phyloP scores from a whole-genome alignment of 768 basidiomycete genomes.

The Tulasnella sp. region DNA sequence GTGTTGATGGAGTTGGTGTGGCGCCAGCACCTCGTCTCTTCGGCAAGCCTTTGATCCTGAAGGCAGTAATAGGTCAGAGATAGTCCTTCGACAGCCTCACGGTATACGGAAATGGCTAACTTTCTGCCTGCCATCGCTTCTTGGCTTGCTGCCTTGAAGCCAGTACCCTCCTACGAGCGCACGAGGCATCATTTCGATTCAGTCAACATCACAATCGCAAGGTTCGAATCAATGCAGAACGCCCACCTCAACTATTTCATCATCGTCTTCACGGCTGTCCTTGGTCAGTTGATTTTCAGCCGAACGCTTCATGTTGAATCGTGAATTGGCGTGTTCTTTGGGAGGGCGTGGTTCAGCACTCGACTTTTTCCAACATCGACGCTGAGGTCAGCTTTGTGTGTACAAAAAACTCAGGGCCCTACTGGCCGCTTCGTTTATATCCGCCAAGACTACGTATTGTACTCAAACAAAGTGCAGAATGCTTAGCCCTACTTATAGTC shows the following conservation, averaged over 20 bases:
- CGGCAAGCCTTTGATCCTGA: conserved; percentile 22
- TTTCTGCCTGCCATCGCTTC: conserved; percentile 15
- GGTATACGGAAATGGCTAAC: neutral
- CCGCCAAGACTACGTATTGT: neutral
- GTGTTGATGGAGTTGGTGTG: neutral
- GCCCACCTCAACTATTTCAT: conserved; percentile 16
- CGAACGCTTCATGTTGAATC: conserved; percentile 11
- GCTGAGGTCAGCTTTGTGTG: neutral
- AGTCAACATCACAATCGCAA: neutral
- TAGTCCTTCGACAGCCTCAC: neutral
- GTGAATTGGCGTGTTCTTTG: neutral
- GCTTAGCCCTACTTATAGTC: neutral
- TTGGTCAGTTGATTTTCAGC: conserved; percentile 16
- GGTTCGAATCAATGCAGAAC: neutral
- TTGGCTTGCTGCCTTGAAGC: neutral
- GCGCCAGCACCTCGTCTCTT: conserved; percentile 6
- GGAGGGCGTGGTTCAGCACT: neutral
- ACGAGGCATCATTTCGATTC: neutral
- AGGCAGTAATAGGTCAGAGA: conserved; percentile 2
- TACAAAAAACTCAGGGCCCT: neutral
- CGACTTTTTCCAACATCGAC: conserved; percentile 9
- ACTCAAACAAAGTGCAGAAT: neutral
- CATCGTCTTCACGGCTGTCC: conserved; percentile 16
- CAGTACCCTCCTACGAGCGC: neutral
- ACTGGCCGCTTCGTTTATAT: neutral